A percentile compares a stretch with the other conserved stretches of the same genome.
Conservation (phyloP, 306 rosid species). For the Castanea mollissima region DNA sequence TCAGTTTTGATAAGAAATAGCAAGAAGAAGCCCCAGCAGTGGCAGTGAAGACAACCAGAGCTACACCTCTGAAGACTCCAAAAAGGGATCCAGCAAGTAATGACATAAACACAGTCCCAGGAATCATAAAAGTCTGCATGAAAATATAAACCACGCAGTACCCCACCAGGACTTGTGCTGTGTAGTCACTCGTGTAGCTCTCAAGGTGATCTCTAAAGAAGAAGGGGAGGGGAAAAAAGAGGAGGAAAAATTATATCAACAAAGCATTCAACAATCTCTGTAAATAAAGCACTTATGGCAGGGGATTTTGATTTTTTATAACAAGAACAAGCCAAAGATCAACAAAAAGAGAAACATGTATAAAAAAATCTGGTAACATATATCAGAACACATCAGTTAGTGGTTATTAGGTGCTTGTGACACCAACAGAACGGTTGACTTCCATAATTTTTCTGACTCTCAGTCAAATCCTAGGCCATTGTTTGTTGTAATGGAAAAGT, state of each 20-base stretch:
- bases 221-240: conserved; percentile 8
- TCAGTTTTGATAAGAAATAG: conserved; percentile 76
- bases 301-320: neutral
- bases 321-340: neutral
- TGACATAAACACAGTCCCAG: conserved; percentile 98
- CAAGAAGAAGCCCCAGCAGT: conserved; percentile 99
- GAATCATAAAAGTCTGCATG: conserved; percentile 99
- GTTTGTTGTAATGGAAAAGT: neutral
- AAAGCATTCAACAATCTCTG: conserved; percentile 13
- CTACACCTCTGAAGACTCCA: conserved; percentile 84
- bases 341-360: neutral
- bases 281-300: neutral
- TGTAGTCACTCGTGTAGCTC: conserved; percentile 97
- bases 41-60: conserved; percentile 84
- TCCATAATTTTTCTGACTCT: neutral
- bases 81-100: conserved; percentile 97
- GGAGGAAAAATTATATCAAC: neutral
- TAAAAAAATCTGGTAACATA: neutral
- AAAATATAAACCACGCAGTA: conserved; percentile 92
- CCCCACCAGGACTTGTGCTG: conserved; percentile 94
- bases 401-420: neutral
- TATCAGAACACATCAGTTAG: neutral
- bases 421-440: neutral
- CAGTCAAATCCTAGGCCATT: neutral
- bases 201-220: conserved; percentile 83